phyloP scores from a whole-genome alignment of 768 basidiomycete genomes.

The Leccinum longicurvipes region DNA sequence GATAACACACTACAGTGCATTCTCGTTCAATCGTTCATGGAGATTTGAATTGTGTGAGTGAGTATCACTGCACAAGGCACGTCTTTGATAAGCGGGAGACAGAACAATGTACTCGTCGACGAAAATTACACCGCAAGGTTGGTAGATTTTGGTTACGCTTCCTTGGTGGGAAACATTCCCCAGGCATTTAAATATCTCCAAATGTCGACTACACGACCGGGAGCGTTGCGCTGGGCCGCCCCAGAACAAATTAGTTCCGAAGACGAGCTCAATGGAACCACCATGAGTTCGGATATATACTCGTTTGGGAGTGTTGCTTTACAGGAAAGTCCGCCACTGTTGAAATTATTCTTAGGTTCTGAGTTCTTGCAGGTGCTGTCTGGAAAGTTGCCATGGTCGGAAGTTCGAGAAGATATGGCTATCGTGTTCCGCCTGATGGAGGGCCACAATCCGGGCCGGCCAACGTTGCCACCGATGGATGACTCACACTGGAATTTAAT shows the following conservation, averaged over 20 bases:
- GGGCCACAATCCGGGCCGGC: not conserved
- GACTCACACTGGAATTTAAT: not conserved
- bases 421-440: not conserved
- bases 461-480: not conserved
- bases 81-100: too few relatives aligned
- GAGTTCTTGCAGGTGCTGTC: not conserved
- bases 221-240: not conserved
- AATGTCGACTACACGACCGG: not conserved
- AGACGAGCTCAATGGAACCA: not conserved
- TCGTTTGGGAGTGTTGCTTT: not conserved
- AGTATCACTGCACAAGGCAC: too few relatives aligned
- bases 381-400: not conserved
- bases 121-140: not conserved
- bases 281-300: not conserved
- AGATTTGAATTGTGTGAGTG: too few relatives aligned
- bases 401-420: not conserved
- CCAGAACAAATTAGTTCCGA: not conserved
- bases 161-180: not conserved
- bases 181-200: not conserved
- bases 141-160: not conserved
- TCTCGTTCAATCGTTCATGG: too few relatives aligned
- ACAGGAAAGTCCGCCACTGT: not conserved
- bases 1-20: too few relatives aligned
- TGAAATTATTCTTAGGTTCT: not conserved
- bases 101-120: too few relatives aligned